Base-by-base conservation (phyloP, 2,329 filamentous ascomycete genomes). In the Pseudogymnoascus sp. region DNA sequence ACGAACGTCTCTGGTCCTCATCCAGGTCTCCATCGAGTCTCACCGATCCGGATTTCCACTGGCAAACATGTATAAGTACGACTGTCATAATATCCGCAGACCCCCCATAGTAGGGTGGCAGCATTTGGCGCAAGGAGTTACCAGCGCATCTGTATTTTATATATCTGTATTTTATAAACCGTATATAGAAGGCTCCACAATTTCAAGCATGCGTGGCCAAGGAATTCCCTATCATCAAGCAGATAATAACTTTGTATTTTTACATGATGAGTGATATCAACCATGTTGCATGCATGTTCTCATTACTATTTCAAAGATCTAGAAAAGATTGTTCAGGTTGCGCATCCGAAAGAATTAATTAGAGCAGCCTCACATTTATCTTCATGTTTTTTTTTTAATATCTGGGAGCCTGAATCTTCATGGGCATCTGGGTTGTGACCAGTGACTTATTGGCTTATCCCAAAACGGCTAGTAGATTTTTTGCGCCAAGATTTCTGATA, bases 401-500 rank as follows among this genome's bases (percentile, higher is more conserved):
- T 33, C 49, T 55, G 5, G 5, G 9, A 55, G 49, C 28, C 14
- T 55, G 9, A 55, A 5, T 21, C 28, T 55, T 55, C 28, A 21
- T 33, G 16, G 5, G n/a, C 49, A 33, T 14, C 33, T 55, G 45
- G 11, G 49, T 35, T 33, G 16, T 21, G 49, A 55, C 9, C 25
- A 55, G 25, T 35, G 28, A 55, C 28, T 55, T 55, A 35, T 33
- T 16, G 28, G 8, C 49, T 35, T 55, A 55, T 55, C 49, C 16
- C 33, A 55, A 55, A 33, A 12, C 1, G 49, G 49, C 25, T 55
- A 55, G 49, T 55, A 33, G 49, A 33, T 7, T 4, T 33, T 55
- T 55, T 55, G 49, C 49, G 58, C 58, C 58, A 60, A 60, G 58
- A 60, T 60, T 60, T 60, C 58, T 60, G 58, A 60, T 60, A 60